phyloP scores from a whole-genome alignment of 257 asterid species.

The Ilex aquifolium region DNA sequence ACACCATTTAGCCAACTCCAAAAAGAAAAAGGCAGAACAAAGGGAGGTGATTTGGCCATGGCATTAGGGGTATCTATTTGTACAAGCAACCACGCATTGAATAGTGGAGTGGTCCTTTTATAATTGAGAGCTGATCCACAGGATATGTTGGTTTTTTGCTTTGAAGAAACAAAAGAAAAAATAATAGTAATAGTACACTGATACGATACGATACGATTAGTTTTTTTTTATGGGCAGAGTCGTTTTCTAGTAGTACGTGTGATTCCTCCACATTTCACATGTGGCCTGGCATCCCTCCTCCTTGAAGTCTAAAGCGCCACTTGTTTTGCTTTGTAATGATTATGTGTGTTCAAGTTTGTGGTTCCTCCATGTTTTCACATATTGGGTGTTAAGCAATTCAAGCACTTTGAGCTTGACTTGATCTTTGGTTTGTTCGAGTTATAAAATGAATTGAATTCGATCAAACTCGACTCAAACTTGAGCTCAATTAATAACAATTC shows the following conservation, averaged over 20 bases:
- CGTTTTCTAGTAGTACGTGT: background rate
- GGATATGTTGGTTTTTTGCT: constrained; percentile 34
- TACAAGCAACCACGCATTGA: background rate
- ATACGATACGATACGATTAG: constrained; percentile 31
- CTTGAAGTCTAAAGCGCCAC: too few species aligned
- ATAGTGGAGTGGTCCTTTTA: constrained; percentile 28
- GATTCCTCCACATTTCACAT: too few species aligned
- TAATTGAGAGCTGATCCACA: constrained; percentile 22
- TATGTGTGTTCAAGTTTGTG: too few species aligned
- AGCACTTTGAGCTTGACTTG: too few species aligned
- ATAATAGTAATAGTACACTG: background rate
- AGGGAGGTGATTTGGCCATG: constrained; percentile 27
- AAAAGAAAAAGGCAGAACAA: constrained; percentile 21
- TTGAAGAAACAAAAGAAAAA: background rate
- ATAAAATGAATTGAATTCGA: too few species aligned
- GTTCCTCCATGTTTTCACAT: too few species aligned
- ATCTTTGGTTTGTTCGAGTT: too few species aligned
- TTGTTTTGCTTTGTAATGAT: too few species aligned
- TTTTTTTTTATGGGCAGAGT: constrained; percentile 22
- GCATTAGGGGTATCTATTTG: constrained; percentile 19
- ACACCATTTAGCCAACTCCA: constrained; percentile 18
- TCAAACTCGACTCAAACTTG: too few species aligned
- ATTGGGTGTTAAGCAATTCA: too few species aligned
- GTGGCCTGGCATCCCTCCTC: too few species aligned
- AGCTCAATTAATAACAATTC: too few species aligned